A percentile compares a stretch with the other conserved stretches of the same genome.
phyloP scores from a whole-genome alignment of 768 basidiomycete species.

The Pulveroboletus sp. region DNA sequence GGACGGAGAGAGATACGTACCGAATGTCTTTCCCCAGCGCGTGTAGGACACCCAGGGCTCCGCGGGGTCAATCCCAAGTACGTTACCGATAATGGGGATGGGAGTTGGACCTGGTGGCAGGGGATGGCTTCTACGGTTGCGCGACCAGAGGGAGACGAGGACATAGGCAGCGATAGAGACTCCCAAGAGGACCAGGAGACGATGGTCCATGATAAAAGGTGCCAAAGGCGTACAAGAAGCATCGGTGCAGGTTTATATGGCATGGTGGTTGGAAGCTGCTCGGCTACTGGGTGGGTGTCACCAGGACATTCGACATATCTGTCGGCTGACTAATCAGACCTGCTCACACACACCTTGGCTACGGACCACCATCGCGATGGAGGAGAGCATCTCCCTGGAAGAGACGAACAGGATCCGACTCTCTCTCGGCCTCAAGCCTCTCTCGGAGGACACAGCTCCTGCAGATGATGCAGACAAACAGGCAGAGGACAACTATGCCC shows the following conservation, averaged over 20 bases:
- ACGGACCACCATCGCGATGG: constrained; percentile 48
- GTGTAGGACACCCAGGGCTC: constrained; percentile 33
- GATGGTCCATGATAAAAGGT: constrained; percentile 8
- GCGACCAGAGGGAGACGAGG: constrained; percentile 6
- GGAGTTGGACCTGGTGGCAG: constrained; percentile 53
- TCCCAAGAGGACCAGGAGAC: constrained; percentile 9
- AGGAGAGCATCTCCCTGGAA: constrained; percentile 86
- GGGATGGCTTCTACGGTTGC: constrained; percentile 8
- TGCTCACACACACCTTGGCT: neutral
- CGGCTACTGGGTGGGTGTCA: neutral
- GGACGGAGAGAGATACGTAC: constrained; percentile 14
- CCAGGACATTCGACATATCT: neutral
- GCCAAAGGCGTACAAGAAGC: neutral
- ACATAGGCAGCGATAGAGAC: constrained; percentile 4
- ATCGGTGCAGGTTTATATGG: neutral
- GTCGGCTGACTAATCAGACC: constrained; percentile 9
- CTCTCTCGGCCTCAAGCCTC: constrained; percentile 87
- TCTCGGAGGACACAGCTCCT: constrained; percentile 74
- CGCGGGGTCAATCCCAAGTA: constrained; percentile 23
- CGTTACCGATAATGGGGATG: constrained; percentile 32
- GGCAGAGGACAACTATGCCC: constrained; percentile 85
- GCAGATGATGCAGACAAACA: constrained; percentile 72
- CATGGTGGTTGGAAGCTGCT: neutral
- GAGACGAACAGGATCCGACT: constrained; percentile 97
- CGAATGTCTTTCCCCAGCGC: constrained; percentile 28